Conservation (phyloP, 2,329 filamentous ascomycete species). For the Colletotrichum filicis region DNA sequence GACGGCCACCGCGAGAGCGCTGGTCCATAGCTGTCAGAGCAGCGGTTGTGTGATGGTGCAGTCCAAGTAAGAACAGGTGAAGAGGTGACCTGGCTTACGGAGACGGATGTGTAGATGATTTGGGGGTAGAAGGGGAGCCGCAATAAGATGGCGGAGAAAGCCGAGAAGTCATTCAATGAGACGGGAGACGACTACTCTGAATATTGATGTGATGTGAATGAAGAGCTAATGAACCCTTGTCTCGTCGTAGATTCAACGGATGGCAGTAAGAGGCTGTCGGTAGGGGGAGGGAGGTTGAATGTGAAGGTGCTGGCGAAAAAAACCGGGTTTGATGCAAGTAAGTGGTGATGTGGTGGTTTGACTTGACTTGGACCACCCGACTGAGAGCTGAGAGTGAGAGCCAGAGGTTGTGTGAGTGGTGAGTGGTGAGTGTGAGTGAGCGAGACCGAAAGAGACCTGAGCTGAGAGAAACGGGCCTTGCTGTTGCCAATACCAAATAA, state of each 20-base stretch:
- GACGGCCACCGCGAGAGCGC: constrained; percentile 24
- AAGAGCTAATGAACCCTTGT: not conserved
- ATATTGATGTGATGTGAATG: constrained; percentile 10
- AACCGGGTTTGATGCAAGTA: constrained; percentile 32
- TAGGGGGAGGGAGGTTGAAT: not conserved
- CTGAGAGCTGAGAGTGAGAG: not conserved
- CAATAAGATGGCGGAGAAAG: constrained; percentile 5
- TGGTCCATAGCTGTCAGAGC: constrained; percentile 15
- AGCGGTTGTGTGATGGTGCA: not conserved
- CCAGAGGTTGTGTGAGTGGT: not conserved
- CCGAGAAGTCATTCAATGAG: constrained; percentile 7
- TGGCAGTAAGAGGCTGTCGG: not conserved
- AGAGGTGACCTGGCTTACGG: constrained; percentile 2
- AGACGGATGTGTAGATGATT: not conserved
- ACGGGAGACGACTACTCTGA: constrained; percentile 6
- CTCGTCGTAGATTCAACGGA: not conserved
- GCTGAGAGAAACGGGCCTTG: not conserved
- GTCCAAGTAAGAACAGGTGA: not conserved
- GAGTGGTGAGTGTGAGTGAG: not conserved
- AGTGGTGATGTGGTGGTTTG: constrained; percentile 36
- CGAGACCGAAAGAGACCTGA: not conserved
- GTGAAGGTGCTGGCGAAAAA: constrained; percentile 28
- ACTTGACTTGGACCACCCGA: constrained; percentile 23
- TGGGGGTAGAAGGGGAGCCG: not conserved
- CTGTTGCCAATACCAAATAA: not conserved